Evolutionary conservation across 148 eudicot species (phyloP), one percentile per base, ranked within the genome.

Genomic region (Rhododendron simsii): DNA sequence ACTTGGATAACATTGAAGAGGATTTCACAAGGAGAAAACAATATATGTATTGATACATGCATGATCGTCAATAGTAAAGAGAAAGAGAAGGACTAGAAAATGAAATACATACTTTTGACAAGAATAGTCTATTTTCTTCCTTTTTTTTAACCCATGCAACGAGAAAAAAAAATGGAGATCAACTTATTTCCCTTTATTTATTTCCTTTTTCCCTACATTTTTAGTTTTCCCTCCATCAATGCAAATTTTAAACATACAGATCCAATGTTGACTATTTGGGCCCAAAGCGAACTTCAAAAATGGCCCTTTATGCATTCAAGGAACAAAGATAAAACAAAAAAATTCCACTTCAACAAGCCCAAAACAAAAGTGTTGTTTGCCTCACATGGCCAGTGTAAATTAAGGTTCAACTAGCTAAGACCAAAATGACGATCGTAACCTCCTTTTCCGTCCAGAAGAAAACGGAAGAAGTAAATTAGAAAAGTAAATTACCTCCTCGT

Each of bases 401-500:
- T 2, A 50, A 50, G 15, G 55, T 11, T 50, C 55, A 13, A 50
- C 55, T 50, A 15, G 55, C 9, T 50, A 2, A 2, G 16, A 50
- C 55, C 55, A 11, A 48, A 48, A 51, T 55, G 65, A 20, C 10
- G n/a, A 59, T 20, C n/a, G n/a, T 59, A 1, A 59, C 65, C 65
- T 4, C n/a, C n/a, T 16, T 74, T 37, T 30, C 16, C 45, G 7
- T 76, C 81, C 12, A 75, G 9, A 15, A 47, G 0, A 44, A n/a
- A 9, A 78, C 2, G 16, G 50, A 13, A 6, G 45, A 69, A 47
- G 5, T 0, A 71, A 74, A 41, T 41, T 41, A 3, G 18, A 47
- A 30, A 50, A 23, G 26, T 12, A 15, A 13, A 71, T 86, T 88
- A 93, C 98, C 96, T 96, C 99, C 81, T 91, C 93, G 50, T 91